Conservation (phyloP, 768 basidiomycete genomes). For the Boletus speciosus region DNA sequence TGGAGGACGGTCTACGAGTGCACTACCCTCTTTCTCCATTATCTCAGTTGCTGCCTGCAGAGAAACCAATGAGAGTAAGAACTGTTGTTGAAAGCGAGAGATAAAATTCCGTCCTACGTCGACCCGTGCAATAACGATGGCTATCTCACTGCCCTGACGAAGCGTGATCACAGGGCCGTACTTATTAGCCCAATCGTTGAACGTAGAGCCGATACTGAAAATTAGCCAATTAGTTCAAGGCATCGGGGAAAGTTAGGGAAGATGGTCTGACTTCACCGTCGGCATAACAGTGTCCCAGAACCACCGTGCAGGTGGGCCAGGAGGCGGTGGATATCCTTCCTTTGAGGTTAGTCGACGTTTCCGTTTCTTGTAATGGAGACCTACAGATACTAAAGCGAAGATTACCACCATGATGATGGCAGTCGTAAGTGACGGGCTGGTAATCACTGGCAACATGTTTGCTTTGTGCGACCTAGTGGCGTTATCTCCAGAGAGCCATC, state of each 20-base stretch:
- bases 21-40: constrained; percentile 58
- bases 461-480: background rate
- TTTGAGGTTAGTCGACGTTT: background rate
- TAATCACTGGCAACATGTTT: background rate
- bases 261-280: constrained; percentile 4
- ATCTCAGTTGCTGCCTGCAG: constrained; percentile 52
- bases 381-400: background rate
- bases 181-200: constrained; percentile 50
- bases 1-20: constrained; percentile 47
- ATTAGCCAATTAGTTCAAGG: background rate
- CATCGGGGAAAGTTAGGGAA: background rate
- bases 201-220: constrained; percentile 24
- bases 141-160: constrained; percentile 38
- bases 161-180: constrained; percentile 61
- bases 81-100: background rate
- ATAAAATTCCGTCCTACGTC: constrained; percentile 9
- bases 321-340: constrained; percentile 11
- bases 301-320: constrained; percentile 12
- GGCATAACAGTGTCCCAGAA: constrained; percentile 9
- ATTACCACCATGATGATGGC: background rate
- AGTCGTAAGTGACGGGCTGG: background rate
- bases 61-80: background rate
- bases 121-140: constrained; percentile 18
- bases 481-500: background rate
- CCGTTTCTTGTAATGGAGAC: background rate